These are phyloP conservation scores for Zangia roseola DNA, from an alignment of 768 basidiomycete genomes.

Conservation along the genomic window DNA sequence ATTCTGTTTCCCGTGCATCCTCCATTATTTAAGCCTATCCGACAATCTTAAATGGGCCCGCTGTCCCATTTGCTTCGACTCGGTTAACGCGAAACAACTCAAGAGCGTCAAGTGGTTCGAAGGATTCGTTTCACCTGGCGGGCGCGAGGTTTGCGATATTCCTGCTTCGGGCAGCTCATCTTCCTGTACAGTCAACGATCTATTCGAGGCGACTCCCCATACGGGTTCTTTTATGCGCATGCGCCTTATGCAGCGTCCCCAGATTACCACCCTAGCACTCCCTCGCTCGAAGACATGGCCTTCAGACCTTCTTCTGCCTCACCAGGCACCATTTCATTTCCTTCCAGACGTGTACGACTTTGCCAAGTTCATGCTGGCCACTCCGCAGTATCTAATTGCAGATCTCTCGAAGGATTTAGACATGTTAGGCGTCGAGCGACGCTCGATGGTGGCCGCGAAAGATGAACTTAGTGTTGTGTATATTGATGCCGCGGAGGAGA, in stretches of 20 bases:
- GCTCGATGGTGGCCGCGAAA: constrained; percentile 57
- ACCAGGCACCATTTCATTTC: constrained; percentile 95
- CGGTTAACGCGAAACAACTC: constrained; percentile 84
- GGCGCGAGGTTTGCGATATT: constrained; percentile 32
- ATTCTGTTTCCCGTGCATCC: constrained; percentile 92
- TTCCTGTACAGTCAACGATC: constrained; percentile 39
- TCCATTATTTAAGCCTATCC: constrained; percentile 84
- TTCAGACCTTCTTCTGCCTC: constrained; percentile 85
- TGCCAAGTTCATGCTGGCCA: constrained; percentile 95
- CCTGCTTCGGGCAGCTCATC: constrained; percentile 40
- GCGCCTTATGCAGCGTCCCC: constrained; percentile 90
- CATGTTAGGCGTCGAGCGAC: constrained; percentile 70
- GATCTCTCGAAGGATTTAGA: constrained; percentile 74
- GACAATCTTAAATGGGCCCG: constrained; percentile 83
- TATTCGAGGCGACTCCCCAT: constrained; percentile 41
- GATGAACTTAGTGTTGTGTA: constrained; percentile 81
- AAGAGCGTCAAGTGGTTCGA: constrained; percentile 93
- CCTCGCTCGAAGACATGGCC: constrained; percentile 94
- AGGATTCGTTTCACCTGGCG: constrained; percentile 37
- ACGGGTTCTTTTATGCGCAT: constrained; percentile 68
- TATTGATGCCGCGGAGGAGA: constrained; percentile 73
- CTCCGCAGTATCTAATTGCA: constrained; percentile 75
- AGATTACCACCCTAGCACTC: constrained; percentile 91
- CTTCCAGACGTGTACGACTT: constrained; percentile 86
- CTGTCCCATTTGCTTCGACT: constrained; percentile 96